Evolutionary conservation across 139 green algal genomes (phyloP).

Genomic region (Chlorella ohadii): DNA sequence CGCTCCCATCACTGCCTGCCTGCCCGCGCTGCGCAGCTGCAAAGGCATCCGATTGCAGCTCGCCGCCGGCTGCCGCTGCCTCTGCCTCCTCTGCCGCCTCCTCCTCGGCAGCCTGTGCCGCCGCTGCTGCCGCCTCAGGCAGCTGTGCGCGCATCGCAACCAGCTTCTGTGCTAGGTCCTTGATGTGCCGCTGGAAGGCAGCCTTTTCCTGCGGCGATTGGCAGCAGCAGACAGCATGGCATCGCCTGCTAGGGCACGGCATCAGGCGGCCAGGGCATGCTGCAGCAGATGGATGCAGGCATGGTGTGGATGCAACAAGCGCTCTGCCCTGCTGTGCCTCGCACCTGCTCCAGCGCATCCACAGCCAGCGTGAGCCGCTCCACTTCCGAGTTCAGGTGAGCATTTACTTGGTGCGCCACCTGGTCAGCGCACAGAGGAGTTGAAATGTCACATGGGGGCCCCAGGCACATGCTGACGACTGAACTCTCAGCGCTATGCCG

Average conservation of each 20-base stretch:
- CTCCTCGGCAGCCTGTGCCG: not conserved
- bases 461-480: no score
- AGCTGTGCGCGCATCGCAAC: not conserved
- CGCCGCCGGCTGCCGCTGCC: not conserved
- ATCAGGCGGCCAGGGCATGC: no score
- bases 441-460: no score
- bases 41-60: slow-evolving; percentile 10
- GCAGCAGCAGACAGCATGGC: no score
- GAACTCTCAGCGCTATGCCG: no score
- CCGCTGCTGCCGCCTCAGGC: not conserved
- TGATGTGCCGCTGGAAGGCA: slow-evolving; percentile 14
- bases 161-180: slow-evolving; percentile 12
- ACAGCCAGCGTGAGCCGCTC: slow-evolving; percentile 27
- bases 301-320: no score
- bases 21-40: not conserved
- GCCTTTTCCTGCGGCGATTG: no score
- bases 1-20: not conserved
- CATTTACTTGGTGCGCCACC: slow-evolving; percentile 52
- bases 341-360: slow-evolving; percentile 13
- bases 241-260: no score
- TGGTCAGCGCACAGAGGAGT: no score
- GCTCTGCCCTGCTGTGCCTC: not conserved
- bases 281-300: no score
- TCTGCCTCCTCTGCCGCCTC: slow-evolving; percentile 7
- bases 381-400: slow-evolving; percentile 48